Percentiles rank a stretch among this genome's conserved stretches.
Conservation (phyloP, 192 early-diverging fungal species). For the Globomyces pollinis-pini region DNA sequence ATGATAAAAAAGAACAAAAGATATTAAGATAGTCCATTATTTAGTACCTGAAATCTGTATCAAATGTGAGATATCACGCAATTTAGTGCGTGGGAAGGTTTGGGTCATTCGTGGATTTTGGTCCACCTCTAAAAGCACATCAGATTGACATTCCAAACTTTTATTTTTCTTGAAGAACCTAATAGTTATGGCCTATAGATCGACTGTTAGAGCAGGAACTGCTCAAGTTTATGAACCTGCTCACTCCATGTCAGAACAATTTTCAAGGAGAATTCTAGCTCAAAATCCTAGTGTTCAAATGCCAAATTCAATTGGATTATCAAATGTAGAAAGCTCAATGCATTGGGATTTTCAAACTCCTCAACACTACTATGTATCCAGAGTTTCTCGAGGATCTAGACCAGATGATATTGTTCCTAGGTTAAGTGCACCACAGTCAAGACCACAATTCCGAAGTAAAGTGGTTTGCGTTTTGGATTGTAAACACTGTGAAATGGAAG, state of each 20-base stretch:
- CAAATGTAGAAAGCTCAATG: not conserved
- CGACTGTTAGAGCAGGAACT: not conserved
- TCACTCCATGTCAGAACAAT: slow-evolving; percentile 1
- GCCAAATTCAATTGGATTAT: not conserved
- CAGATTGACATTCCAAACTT: not conserved
- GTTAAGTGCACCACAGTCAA: not conserved
- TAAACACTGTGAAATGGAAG: slow-evolving; percentile 22
- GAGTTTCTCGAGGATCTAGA: not conserved
- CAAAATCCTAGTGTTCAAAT: not conserved
- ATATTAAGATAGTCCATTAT: too few relatives aligned
- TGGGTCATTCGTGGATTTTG: too few relatives aligned
- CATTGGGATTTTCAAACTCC: slow-evolving; percentile 6
- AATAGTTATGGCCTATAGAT: too few relatives aligned
- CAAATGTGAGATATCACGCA: too few relatives aligned
- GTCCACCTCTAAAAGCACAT: too few relatives aligned
- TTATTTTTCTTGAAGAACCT: not conserved
- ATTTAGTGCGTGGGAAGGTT: not conserved
- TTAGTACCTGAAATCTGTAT: too few relatives aligned
- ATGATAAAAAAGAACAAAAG: too few relatives aligned
- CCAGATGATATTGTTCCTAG: not conserved
- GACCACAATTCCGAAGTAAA: slow-evolving; percentile 25
- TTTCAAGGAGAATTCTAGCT: not conserved
- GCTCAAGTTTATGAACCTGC: slow-evolving; percentile 9
- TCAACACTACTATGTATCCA: slow-evolving; percentile 6
- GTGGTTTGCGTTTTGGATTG: slow-evolving; percentile 28